A percentile compares a stretch with the other conserved stretches of the same genome.
Conservation (phyloP, 257 asterid species). For the Plantago major region DNA sequence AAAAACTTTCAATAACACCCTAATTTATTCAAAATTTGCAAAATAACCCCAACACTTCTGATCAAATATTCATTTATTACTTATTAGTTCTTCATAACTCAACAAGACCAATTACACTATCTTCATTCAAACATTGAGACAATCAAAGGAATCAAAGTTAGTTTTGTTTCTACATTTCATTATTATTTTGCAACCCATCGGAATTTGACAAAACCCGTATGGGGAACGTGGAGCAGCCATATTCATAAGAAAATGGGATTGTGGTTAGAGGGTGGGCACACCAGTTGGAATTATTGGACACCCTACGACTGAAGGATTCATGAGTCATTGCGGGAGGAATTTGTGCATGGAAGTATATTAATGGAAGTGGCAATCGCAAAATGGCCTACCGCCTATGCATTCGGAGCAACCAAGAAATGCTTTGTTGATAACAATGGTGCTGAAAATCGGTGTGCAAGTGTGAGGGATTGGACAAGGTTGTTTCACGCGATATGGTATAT, state of each 20-base stretch:
- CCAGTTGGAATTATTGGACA: slow-evolving; percentile 3
- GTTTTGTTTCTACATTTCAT: too few species aligned
- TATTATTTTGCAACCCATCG: too few species aligned
- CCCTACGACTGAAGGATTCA: slow-evolving; percentile 2
- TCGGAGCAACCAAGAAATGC: slow-evolving; percentile 1
- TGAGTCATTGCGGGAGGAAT: slow-evolving; percentile 8
- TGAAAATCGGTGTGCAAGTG: background rate
- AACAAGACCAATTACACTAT: too few species aligned
- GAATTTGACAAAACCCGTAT: too few species aligned
- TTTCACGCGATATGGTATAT: background rate
- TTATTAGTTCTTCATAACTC: too few species aligned
- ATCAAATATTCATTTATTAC: too few species aligned
- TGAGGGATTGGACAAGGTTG: background rate
- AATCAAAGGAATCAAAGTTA: too few species aligned
- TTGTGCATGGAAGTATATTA: slow-evolving; percentile 1
- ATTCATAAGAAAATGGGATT: background rate
- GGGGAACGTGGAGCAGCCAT: too few species aligned
- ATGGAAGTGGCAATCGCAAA: background rate
- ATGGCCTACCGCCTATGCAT: slow-evolving; percentile 4
- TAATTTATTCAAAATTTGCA: too few species aligned
- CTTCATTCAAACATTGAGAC: too few species aligned
- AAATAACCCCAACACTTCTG: too few species aligned
- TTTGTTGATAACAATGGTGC: background rate
- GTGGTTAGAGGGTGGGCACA: slow-evolving; percentile 1
- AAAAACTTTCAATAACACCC: too few species aligned